These are phyloP conservation scores for Aspergillus amoenus DNA, from an alignment of 2,329 filamentous ascomycete genomes.

Conservation along the genomic window DNA sequence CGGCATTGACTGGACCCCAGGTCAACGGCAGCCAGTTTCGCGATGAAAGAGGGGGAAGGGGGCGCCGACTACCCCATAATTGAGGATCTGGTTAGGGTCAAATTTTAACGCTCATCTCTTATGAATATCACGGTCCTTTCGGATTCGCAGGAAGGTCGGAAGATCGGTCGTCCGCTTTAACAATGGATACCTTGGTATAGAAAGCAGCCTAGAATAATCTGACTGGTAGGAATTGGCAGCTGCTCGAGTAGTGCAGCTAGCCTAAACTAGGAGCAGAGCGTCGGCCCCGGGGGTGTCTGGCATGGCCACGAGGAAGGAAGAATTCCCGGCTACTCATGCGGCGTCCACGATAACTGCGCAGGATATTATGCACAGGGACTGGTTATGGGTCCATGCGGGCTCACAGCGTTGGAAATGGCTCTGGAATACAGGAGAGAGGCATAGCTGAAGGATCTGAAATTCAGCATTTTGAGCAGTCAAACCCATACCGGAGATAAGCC, in stretches of 20 bases:
- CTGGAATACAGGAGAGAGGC: background rate
- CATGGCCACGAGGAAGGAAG: slow-evolving; percentile 2
- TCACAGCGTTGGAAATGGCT: background rate
- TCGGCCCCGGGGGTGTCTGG: background rate
- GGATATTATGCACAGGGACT: background rate
- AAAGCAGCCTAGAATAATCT: background rate
- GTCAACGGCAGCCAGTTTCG: background rate
- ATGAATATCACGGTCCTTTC: background rate
- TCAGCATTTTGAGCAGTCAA: background rate
- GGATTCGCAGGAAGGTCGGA: background rate
- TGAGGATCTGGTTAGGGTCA: background rate
- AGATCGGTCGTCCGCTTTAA: background rate
- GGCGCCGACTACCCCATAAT: background rate
- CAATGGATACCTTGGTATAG: background rate
- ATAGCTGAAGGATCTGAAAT: background rate
- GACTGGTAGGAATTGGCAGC: background rate
- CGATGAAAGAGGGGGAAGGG: background rate
- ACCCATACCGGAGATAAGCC: background rate
- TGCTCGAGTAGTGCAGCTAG: slow-evolving; percentile 6
- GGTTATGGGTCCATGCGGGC: background rate
- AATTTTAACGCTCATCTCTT: background rate
- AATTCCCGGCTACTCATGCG: slow-evolving; percentile 1
- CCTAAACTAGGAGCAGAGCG: background rate
- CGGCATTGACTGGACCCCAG: background rate
- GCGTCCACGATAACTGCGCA: slow-evolving; percentile 3